Evolutionary conservation across 2,329 filamentous ascomycete species (phyloP).

Genomic region (Botrytis galanthina): DNA sequence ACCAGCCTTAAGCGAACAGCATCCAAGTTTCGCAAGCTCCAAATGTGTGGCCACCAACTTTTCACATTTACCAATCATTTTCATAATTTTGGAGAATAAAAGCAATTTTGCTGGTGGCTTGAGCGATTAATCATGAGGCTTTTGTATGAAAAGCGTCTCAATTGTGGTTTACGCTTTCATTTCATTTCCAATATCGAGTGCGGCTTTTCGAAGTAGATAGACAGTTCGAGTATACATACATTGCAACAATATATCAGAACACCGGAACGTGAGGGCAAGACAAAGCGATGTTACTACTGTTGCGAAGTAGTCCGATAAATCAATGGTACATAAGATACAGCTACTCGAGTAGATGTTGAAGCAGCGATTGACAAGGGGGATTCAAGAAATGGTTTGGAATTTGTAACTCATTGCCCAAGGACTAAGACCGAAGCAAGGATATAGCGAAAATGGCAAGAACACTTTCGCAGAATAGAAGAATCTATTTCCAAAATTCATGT

Average conservation of each 20-base stretch:
- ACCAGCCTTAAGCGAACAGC: slow-evolving; percentile 10
- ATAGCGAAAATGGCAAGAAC: not conserved
- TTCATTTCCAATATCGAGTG: not conserved
- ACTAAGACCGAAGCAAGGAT: not conserved
- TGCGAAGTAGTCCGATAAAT: slow-evolving; percentile 8
- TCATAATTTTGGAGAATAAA: not conserved
- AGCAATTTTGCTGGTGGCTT: slow-evolving; percentile 3
- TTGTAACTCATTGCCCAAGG: not conserved
- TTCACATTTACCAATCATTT: slow-evolving; percentile 6
- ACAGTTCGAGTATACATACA: not conserved
- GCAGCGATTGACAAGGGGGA: slow-evolving; percentile 15
- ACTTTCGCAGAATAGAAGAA: not conserved
- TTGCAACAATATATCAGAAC: not conserved
- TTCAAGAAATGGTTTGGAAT: slow-evolving; percentile 2
- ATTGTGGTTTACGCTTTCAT: not conserved
- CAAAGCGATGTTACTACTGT: not conserved
- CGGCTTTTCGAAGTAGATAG: not conserved
- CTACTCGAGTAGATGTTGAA: not conserved
- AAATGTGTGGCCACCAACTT: not conserved
- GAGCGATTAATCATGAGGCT: not conserved
- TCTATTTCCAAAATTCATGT: not conserved
- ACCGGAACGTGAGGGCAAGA: slow-evolving; percentile 3
- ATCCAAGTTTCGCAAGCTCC: not conserved
- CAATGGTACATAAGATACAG: not conserved
- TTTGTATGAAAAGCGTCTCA: not conserved